Evolutionary conservation across 2,329 filamentous ascomycete species (phyloP), one percentile per base, ranked within the genome.

Genomic region (Trichoderma endophyticum): DNA sequence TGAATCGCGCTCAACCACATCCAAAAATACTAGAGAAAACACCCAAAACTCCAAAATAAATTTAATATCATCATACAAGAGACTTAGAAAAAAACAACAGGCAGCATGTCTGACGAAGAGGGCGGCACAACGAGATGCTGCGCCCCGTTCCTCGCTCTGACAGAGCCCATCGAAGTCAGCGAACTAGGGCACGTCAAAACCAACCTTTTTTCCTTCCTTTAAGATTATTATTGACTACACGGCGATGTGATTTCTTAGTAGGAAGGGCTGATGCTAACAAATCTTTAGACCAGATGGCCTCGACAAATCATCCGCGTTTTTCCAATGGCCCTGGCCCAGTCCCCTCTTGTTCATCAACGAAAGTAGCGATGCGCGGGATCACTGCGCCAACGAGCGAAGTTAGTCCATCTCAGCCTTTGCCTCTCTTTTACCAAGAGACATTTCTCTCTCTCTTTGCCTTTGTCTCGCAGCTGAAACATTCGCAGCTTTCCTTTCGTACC

Each of bases 401-500:
- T 78, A 69, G 81, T 75, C 15, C 3, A 6, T 6, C 14, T 24
- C 30, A 5, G 11, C 14, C 11, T 4, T 6, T 26, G 3, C 7
- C 28, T 36, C 11, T 34, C 18, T 24, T 3, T 2, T 6, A 8
- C 6, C 39, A 43, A n/a, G 39, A 15, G 39, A 43, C 30, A 11
- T 26, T 18, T 21, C 15, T 15, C 32, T 32, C 24, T 14, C 24
- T 14, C 15, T 18, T 61, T 9, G 1, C n/a, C 3, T 5, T 9
- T 34, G 57, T 14, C 14, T 54, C 48, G 21, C 12, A 48, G 36
- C 24, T 48, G 59, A 71, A 60, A 9, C 7, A 9, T 6, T 54
- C 2, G 18, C 7, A 89, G 87, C 89, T 0, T 98, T 98, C 79
- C 90, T 98, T 32, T 96, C 95, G 2, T 98, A 96, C 87, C 89